phyloP scores from a whole-genome alignment of 441 rosid genomes.

The Corymbia citriodora region DNA sequence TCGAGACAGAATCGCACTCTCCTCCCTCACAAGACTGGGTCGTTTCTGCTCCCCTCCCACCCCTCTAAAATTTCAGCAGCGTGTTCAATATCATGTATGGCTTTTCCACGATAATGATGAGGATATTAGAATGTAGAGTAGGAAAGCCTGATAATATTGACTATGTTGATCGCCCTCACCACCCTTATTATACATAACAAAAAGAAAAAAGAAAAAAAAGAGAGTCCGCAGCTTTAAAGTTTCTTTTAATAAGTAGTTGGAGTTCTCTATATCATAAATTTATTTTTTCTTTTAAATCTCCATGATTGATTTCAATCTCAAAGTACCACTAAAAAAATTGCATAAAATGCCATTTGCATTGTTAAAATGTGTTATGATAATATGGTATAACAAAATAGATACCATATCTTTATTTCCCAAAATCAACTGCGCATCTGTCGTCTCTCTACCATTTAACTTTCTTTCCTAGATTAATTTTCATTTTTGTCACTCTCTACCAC shows the following conservation, averaged over 20 bases:
- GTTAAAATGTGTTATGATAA: neutral
- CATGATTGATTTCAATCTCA: neutral
- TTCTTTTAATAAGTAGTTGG: too few relatives aligned
- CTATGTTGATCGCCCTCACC: neutral
- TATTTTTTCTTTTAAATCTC: neutral
- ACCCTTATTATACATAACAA: neutral
- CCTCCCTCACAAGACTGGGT: too few relatives aligned
- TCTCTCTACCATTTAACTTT: too few relatives aligned
- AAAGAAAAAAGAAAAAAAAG: too few relatives aligned
- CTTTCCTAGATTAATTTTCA: neutral
- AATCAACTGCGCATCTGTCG: too few relatives aligned
- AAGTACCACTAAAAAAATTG: too few relatives aligned
- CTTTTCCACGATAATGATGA: neutral
- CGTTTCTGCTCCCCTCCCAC: too few relatives aligned
- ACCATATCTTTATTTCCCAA: neutral
- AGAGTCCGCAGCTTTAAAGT: too few relatives aligned
- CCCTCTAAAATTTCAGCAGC: neutral
- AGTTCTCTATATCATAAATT: too few relatives aligned
- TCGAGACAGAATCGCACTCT: too few relatives aligned
- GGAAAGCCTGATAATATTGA: neutral
- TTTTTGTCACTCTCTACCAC: neutral
- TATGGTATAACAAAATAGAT: neutral
- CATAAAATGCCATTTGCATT: neutral
- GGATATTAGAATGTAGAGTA: neutral
- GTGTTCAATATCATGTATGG: neutral